Percentiles rank a stretch among this genome's conserved stretches.
Evolutionary conservation across 495 filamentous ascomycete species (phyloP).

Genomic region (Bathelium albidoporum): DNA sequence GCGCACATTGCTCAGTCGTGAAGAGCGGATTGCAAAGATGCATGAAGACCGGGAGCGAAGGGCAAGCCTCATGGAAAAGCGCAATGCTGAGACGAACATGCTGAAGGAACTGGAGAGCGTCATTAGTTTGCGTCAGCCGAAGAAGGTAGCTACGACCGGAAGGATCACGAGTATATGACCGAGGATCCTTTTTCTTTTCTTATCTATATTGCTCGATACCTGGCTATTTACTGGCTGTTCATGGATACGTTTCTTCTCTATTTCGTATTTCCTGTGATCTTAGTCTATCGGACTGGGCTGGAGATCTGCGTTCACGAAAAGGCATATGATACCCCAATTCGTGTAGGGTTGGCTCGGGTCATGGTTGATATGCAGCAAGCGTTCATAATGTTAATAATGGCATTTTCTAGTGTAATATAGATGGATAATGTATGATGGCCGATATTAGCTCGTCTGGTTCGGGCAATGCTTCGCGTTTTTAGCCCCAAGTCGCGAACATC

Average conservation of each 20-base stretch:
- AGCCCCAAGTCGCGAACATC: too few species aligned
- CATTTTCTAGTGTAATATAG: too few species aligned
- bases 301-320: neutral
- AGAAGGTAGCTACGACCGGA: slow-evolving; percentile 30
- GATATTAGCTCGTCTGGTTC: too few species aligned
- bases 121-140: slow-evolving; percentile 61
- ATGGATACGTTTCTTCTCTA: neutral
- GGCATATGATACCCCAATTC: slow-evolving; percentile 5
- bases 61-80: slow-evolving; percentile 55
- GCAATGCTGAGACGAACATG: slow-evolving; percentile 76
- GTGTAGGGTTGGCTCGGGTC: neutral
- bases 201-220: neutral
- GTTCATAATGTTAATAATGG: too few species aligned
- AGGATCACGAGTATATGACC: slow-evolving; percentile 41
- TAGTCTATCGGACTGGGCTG: neutral
- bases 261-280: neutral
- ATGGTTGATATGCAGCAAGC: neutral
- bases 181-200: neutral
- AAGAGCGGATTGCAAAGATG: slow-evolving; percentile 81
- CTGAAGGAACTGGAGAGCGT: slow-evolving; percentile 83
- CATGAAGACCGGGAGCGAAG: slow-evolving; percentile 71
- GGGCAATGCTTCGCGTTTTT: too few species aligned
- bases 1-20: slow-evolving; percentile 65
- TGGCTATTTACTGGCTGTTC: neutral
- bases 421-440: too few species aligned